phyloP scores from a whole-genome alignment of 805 yeast species.

The Candida coleopterorum region DNA sequence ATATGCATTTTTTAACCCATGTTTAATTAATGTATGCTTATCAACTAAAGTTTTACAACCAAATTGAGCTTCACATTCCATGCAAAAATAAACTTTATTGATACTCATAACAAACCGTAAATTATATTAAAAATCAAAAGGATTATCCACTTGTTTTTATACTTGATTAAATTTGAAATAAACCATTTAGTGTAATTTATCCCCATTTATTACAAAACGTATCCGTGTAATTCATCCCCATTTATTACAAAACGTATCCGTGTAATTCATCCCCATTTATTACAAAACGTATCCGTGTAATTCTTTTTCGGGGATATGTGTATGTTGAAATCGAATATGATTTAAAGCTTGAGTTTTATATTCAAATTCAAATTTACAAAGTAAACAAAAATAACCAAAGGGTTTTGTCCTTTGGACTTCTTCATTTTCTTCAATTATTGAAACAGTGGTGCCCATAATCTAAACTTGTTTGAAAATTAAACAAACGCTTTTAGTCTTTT shows the following conservation, averaged over 20 bases:
- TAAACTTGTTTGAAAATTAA: too few relatives aligned
- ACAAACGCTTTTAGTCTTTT: too few relatives aligned
- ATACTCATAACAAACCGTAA: conserved; percentile 1
- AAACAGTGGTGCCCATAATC: conserved; percentile 4
- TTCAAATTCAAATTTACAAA: conserved; percentile 3
- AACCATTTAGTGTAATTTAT: not conserved
- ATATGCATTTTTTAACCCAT: not conserved
- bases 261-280: not conserved
- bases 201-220: too few relatives aligned
- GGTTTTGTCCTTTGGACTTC: conserved; percentile 1
- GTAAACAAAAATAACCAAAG: conserved; percentile 3
- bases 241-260: too few relatives aligned
- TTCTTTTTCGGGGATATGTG: not conserved
- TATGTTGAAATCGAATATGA: conserved; percentile 1
- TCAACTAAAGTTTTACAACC: conserved; percentile 1
- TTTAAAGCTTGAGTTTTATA: not conserved
- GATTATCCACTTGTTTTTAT: too few relatives aligned
- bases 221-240: not conserved
- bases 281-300: not conserved
- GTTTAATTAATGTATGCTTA: not conserved
- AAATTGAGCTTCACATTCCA: conserved; percentile 1
- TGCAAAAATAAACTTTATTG: conserved; percentile 1
- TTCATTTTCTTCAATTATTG: conserved; percentile 1
- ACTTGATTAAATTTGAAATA: too few relatives aligned
- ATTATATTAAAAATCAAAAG: too few relatives aligned